A percentile compares a stretch with the other conserved stretches of the same genome.
These are phyloP conservation scores for Rhodomyrtus tomentosa DNA, from an alignment of 345 rosid species.

Conservation along the genomic window DNA sequence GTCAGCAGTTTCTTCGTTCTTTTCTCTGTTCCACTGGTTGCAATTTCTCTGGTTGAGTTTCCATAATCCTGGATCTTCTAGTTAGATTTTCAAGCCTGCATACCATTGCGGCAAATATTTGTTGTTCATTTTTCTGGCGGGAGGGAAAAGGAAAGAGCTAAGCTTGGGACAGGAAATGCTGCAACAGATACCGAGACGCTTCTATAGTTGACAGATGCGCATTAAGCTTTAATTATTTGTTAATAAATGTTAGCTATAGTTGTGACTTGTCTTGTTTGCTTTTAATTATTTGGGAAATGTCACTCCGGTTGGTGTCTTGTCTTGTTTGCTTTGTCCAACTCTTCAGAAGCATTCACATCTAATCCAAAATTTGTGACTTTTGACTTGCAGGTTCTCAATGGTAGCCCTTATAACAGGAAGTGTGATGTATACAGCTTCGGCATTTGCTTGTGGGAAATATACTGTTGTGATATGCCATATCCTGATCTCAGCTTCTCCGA, in stretches of 20 bases:
- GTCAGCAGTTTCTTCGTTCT: not conserved
- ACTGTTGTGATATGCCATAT: slow-evolving; percentile 99
- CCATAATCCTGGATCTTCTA: not conserved
- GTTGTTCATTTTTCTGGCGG: not conserved
- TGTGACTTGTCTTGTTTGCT: not conserved
- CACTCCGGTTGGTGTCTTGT: not conserved
- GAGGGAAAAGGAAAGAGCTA: not conserved
- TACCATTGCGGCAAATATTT: not conserved
- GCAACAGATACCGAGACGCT: not conserved
- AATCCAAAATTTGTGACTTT: not conserved
- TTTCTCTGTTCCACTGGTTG: not conserved
- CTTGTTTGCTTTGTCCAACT: not conserved
- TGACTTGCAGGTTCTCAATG: slow-evolving; percentile 66
- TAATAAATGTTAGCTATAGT: not conserved
- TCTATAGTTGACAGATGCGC: not conserved
- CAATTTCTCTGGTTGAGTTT: not conserved
- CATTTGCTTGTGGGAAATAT: slow-evolving; percentile 96
- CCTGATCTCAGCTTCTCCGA: slow-evolving; percentile 97
- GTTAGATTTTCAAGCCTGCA: not conserved
- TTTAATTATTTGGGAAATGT: too few species aligned
- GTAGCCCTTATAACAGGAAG: slow-evolving; percentile 82
- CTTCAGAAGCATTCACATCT: not conserved
- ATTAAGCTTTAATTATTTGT: not conserved
- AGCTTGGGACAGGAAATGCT: not conserved
- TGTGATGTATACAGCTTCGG: slow-evolving; percentile 98